These are phyloP conservation scores for Entomortierella beljakovae DNA, from an alignment of 192 early-diverging fungal genomes.

Conservation along the genomic window DNA sequence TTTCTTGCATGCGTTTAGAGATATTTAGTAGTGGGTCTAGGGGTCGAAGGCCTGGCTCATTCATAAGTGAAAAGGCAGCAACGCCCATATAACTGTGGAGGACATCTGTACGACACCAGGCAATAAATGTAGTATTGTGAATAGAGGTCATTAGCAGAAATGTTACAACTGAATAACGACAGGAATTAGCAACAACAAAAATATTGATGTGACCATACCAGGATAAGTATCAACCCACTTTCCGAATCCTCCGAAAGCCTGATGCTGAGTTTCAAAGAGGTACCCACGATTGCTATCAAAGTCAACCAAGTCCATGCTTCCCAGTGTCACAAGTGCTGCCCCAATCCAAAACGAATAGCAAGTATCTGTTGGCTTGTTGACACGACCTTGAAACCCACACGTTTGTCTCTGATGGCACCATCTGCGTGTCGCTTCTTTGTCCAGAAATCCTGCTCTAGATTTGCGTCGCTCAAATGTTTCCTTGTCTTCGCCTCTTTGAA, in stretches of 20 bases:
- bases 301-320: conserved; percentile 69
- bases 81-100: conserved; percentile 90
- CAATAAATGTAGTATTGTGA: too few relatives aligned
- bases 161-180: conserved; percentile 3
- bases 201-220: conserved; percentile 55
- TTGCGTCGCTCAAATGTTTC: conserved; percentile 29
- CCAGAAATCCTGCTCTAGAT: conserved; percentile 64
- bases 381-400: conserved; percentile 91
- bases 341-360: conserved; percentile 99
- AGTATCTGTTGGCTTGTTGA: conserved; percentile 88
- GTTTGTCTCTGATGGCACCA: conserved; percentile 88
- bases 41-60: conserved; percentile 59
- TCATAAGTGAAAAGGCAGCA: conserved; percentile 71
- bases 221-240: conserved; percentile 66
- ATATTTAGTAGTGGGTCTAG: conserved; percentile 68
- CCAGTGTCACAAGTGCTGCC: conserved; percentile 77
- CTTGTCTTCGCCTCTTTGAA: conserved; percentile 44
- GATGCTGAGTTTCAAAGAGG: conserved; percentile 68
- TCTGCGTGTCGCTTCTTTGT: conserved; percentile 62
- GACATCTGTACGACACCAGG: conserved; percentile 72
- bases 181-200: neutral
- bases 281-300: conserved; percentile 64
- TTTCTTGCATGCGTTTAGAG: conserved; percentile 54
- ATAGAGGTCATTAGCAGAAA: too few relatives aligned
- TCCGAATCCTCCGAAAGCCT: conserved; percentile 71